Conservation (phyloP, 1,139 yeast genomes). For the Geotrichum klebahnii region DNA sequence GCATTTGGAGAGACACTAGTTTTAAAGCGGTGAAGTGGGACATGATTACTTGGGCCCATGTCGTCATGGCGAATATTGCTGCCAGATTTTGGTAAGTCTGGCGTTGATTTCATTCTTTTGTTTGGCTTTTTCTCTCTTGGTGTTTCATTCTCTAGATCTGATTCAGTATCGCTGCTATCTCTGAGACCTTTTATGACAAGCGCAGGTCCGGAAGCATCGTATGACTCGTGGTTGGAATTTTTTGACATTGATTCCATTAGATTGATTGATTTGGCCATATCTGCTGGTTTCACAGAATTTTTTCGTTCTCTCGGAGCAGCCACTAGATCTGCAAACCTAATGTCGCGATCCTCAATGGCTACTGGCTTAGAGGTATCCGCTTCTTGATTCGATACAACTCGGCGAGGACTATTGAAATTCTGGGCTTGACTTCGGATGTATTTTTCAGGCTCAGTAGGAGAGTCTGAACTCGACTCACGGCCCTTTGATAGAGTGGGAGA, state of each 20-base stretch:
- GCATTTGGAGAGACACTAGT: background rate
- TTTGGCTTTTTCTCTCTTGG: no score
- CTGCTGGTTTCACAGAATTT: conserved; percentile 68
- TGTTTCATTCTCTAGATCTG: background rate
- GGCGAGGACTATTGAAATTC: no score
- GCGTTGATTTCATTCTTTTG: no score
- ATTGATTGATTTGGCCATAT: conserved; percentile 65
- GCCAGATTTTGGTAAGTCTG: no score
- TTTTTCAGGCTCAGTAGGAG: no score
- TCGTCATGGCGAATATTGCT: no score
- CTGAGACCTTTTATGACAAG: conserved; percentile 75
- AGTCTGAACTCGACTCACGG: no score
- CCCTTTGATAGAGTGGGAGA: background rate
- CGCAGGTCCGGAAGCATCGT: conserved; percentile 71
- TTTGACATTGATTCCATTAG: conserved; percentile 46
- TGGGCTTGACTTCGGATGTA: no score
- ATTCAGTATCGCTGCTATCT: conserved; percentile 31
- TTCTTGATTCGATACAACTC: no score
- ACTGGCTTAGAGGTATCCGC: conserved; percentile 2
- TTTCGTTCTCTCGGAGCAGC: conserved; percentile 37
- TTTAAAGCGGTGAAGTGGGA: background rate
- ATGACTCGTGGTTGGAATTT: conserved; percentile 27
- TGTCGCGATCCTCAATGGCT: conserved; percentile 41
- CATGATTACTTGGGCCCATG: no score
- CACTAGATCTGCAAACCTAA: conserved; percentile 44